phyloP scores from a whole-genome alignment of 176 grass and related monocot species.

The Phoenix dactylifera region DNA sequence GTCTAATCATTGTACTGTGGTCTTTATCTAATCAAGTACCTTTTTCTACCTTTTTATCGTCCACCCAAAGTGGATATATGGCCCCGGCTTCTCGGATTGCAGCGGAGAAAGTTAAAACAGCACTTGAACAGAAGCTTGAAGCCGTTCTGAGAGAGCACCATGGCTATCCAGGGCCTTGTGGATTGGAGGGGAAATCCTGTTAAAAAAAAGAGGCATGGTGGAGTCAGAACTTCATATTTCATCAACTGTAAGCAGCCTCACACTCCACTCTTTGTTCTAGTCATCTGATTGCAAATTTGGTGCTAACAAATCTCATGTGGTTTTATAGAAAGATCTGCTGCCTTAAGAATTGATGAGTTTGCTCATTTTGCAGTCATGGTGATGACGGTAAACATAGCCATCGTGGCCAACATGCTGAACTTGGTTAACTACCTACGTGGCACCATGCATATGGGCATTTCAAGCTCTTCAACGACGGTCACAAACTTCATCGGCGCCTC shows the following conservation, averaged over 20 bases:
- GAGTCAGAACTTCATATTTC: constrained; percentile 53
- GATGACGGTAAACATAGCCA: constrained; percentile 18
- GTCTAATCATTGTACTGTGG: too few relatives aligned
- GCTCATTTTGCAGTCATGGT: constrained; percentile 27
- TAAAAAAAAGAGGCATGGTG: constrained; percentile 44
- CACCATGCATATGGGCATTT: constrained; percentile 51
- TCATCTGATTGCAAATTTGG: not conserved
- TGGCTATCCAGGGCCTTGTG: constrained; percentile 32
- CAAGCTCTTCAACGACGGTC: constrained; percentile 34
- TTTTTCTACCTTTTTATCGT: too few relatives aligned
- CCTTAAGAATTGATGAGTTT: not conserved
- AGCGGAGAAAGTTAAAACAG: too few relatives aligned
- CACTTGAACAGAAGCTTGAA: too few relatives aligned
- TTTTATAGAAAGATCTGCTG: not conserved
- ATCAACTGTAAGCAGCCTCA: constrained; percentile 35
- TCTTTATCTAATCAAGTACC: too few relatives aligned
- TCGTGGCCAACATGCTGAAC: constrained; percentile 36
- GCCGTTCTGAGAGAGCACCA: constrained; percentile 13
- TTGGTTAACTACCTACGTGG: constrained; percentile 41
- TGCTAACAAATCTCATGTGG: not conserved
- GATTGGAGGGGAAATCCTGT: constrained; percentile 57
- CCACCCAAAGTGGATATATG: too few relatives aligned
- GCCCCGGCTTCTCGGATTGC: too few relatives aligned
- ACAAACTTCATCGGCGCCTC: constrained; percentile 41
- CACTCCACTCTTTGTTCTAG: not conserved